Evolutionary conservation across 2,329 filamentous ascomycete species (phyloP).

Genomic region (Didymella arachidicola): DNA sequence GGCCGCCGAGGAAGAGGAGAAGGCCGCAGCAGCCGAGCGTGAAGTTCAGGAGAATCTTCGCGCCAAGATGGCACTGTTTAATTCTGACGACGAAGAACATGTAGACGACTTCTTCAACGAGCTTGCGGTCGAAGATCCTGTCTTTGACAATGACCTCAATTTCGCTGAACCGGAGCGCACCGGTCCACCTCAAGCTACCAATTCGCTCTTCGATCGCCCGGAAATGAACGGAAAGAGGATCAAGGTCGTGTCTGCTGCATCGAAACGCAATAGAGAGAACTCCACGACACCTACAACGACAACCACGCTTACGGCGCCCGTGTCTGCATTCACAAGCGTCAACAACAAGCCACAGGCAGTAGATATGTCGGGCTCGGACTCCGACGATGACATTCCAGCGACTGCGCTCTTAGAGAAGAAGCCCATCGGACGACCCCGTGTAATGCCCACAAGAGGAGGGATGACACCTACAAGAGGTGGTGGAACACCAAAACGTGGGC

Average conservation of each 20-base stretch:
- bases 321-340: constrained; percentile 30
- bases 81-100: constrained; percentile 38
- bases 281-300: constrained; percentile 26
- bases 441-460: constrained; percentile 21
- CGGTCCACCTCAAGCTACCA: constrained; percentile 31
- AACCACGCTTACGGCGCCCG: constrained; percentile 22
- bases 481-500: constrained; percentile 31
- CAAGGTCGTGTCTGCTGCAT: constrained; percentile 41
- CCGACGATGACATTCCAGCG: constrained; percentile 46
- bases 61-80: constrained; percentile 46
- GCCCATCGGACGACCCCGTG: constrained; percentile 28
- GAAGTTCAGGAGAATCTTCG: constrained; percentile 47
- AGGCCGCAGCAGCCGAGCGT: constrained; percentile 33
- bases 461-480: constrained; percentile 36
- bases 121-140: constrained; percentile 31
- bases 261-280: constrained; percentile 28
- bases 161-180: constrained; percentile 12
- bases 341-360: constrained; percentile 28
- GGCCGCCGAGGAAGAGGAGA: constrained; percentile 21
- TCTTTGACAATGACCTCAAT: constrained; percentile 12
- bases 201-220: constrained; percentile 40
- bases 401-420: constrained; percentile 34
- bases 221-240: constrained; percentile 48
- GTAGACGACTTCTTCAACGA: constrained; percentile 41
- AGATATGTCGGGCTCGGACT: constrained; percentile 39